Percentiles rank a stretch among this genome's conserved stretches.
Conservation (phyloP, 1,139 yeast species). For the Pichia inconspicua region DNA sequence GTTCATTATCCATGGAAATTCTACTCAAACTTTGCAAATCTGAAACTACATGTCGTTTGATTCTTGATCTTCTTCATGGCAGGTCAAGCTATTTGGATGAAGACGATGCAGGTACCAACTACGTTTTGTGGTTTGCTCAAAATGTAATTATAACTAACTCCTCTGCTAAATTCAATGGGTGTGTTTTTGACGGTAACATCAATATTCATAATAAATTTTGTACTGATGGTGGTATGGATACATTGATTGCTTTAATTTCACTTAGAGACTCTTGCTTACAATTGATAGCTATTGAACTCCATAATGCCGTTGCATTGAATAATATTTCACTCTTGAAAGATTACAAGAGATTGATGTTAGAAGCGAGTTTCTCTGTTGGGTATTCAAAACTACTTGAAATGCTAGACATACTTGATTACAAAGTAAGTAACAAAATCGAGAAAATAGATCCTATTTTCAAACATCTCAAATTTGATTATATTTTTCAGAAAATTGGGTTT, state of each 20-base stretch:
- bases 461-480: slow-evolving; percentile 32
- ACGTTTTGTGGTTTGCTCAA: slow-evolving; percentile 46
- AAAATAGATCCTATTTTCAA: slow-evolving; percentile 29
- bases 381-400: slow-evolving; percentile 61
- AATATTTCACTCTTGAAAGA: slow-evolving; percentile 48
- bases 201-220: slow-evolving; percentile 30
- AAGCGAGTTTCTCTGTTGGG: slow-evolving; percentile 39
- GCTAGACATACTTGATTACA: slow-evolving; percentile 60
- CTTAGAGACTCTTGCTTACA: slow-evolving; percentile 59
- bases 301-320: slow-evolving; percentile 44
- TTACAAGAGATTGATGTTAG: slow-evolving; percentile 47
- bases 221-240: slow-evolving; percentile 36
- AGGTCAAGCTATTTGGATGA: slow-evolving; percentile 7
- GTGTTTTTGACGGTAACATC: slow-evolving; percentile 37
- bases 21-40: slow-evolving; percentile 52
- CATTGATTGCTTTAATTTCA: slow-evolving; percentile 54
- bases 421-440: slow-evolving; percentile 33
- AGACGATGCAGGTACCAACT: slow-evolving; percentile 22
- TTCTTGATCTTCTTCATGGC: slow-evolving; percentile 46
- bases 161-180: slow-evolving; percentile 42
- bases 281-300: slow-evolving; percentile 66
- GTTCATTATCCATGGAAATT: slow-evolving; percentile 52
- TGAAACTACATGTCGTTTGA: slow-evolving; percentile 43
- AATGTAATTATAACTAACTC: slow-evolving; percentile 47
- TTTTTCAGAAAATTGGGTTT: slow-evolving; percentile 18